Evolutionary conservation across 179 eudicot genomes (phyloP).

Genomic region (Patellifolia procumbens): DNA sequence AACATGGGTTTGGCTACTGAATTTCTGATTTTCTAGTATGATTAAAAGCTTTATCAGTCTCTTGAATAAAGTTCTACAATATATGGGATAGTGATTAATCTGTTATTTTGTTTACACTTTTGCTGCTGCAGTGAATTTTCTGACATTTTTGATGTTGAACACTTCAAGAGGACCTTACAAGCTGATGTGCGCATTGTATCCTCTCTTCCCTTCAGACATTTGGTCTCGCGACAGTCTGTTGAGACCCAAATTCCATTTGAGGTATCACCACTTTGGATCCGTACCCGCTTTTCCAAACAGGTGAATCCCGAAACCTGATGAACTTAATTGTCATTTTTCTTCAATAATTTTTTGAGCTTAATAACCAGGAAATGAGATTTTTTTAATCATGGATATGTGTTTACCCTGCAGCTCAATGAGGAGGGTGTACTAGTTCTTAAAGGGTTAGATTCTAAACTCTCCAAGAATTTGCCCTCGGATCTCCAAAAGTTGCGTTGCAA

Average conservation of each 20-base stretch:
- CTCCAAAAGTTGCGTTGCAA: conserved; percentile 82
- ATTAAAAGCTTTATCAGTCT: neutral
- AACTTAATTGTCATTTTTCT: neutral
- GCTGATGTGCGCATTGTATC: conserved; percentile 75
- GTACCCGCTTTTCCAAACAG: conserved; percentile 64
- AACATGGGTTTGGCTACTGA: too few species aligned
- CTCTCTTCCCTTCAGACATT: conserved; percentile 70
- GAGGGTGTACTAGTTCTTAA: conserved; percentile 71
- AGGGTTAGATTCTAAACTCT: conserved; percentile 75
- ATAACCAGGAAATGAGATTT: neutral
- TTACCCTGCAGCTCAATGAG: conserved; percentile 51
- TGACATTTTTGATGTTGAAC: conserved; percentile 74
- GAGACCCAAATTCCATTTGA: conserved; percentile 64
- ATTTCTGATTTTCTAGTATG: too few species aligned
- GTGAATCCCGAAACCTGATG: conserved; percentile 29
- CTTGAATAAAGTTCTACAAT: neutral
- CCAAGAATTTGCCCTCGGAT: conserved; percentile 71
- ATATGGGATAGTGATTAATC: neutral
- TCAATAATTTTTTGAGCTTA: neutral
- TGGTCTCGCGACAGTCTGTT: conserved; percentile 58
- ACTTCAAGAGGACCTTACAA: conserved; percentile 73
- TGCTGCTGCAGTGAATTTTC: conserved; percentile 58
- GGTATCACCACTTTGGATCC: conserved; percentile 76
- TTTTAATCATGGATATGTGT: neutral
- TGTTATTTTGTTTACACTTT: neutral